Base-by-base conservation (phyloP, 331 rosid genomes). In the Acacia concinna region DNA sequence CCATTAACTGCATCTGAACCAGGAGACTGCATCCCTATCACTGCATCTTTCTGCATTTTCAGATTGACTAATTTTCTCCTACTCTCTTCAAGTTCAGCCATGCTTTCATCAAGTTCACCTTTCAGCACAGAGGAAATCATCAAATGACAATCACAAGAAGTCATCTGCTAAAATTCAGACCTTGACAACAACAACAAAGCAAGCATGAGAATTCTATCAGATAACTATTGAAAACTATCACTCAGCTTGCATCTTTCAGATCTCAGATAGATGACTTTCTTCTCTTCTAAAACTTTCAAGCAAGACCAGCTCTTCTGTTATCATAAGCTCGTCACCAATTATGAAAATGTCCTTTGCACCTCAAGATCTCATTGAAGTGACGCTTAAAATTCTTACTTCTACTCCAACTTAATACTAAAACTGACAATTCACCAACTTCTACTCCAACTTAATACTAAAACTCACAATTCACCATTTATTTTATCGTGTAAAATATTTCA, bases 71-170 rank as follows among this genome's bases (percentile, higher is more conserved):
- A 85, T 85, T 91, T 96, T 86, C 98, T 89, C 85, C 99, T 86
- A 78, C 92, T 85, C 84, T 91, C 97, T 84, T 96, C 99, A 76
- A 96, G 93, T 84, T 91, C 98, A 59, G 91, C 86, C 88, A 86
- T 84, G 77, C 81, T 80, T 88, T 96, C 99, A 49, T 96, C 98
- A 69, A 96, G 87, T 83, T 96, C 99, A 57, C 91, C 99, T 93
- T 76, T 83, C 76, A 84, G 64, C 57, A 85, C 69, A 84, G 41
- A 67, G 77, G 71, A 57, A 68, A 81, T 41, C 13, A 74, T 82
- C 81, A 77, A 56, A 72, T 68, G 46, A 76, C 49, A 54, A 71
- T 77, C 79, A 51, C 38, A 43, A 76, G 74, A 68, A 62, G 49
- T 28, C 60, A n/a, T 83, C 81, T 34, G 31, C 67, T 62, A 64